These are phyloP conservation scores for Xenoacremonium recifei DNA, from an alignment of 2,329 filamentous ascomycete species.

Conservation along the genomic window DNA sequence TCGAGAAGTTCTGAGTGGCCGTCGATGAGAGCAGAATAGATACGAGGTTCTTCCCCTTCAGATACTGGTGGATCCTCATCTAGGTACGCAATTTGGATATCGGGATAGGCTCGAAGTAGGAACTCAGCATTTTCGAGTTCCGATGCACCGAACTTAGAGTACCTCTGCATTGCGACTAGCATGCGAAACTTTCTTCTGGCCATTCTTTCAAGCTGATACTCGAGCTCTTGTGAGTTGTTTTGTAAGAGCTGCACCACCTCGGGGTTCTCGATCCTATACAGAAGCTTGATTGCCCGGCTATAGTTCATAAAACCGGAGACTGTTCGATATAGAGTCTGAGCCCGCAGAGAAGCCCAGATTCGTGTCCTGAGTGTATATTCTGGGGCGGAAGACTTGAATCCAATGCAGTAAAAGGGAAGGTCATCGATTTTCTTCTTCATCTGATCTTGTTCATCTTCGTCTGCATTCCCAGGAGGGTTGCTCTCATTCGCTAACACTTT, in stretches of 20 bases:
- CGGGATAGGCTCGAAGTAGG: constrained; percentile 92
- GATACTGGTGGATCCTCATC: constrained; percentile 88
- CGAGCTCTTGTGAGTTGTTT: constrained; percentile 97
- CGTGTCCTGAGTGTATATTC: constrained; percentile 97
- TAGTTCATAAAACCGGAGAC: constrained; percentile 99
- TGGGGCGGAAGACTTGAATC: constrained; percentile 98
- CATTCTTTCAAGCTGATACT: constrained; percentile 97
- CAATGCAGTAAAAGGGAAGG: constrained; percentile 98
- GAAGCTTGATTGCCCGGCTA: constrained; percentile 94
- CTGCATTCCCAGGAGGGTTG: constrained; percentile 57
- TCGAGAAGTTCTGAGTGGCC: constrained; percentile 98
- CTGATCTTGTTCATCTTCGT: constrained; percentile 80
- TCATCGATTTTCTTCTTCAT: constrained; percentile 99
- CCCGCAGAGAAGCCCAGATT: constrained; percentile 97
- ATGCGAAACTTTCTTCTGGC: constrained; percentile 99
- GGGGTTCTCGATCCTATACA: constrained; percentile 97
- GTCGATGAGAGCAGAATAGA: constrained; percentile 95
- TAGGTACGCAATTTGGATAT: constrained; percentile 97
- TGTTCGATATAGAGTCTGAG: constrained; percentile 95
- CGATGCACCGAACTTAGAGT: constrained; percentile 98
- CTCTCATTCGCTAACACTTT: constrained; percentile 95
- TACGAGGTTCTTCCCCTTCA: constrained; percentile 90
- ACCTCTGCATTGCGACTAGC: constrained; percentile 96
- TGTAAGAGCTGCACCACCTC: constrained; percentile 99
- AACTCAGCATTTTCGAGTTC: constrained; percentile 99